These are phyloP conservation scores for Teratosphaeria gauchensis DNA, from an alignment of 2,329 filamentous ascomycete species.

Conservation along the genomic window DNA sequence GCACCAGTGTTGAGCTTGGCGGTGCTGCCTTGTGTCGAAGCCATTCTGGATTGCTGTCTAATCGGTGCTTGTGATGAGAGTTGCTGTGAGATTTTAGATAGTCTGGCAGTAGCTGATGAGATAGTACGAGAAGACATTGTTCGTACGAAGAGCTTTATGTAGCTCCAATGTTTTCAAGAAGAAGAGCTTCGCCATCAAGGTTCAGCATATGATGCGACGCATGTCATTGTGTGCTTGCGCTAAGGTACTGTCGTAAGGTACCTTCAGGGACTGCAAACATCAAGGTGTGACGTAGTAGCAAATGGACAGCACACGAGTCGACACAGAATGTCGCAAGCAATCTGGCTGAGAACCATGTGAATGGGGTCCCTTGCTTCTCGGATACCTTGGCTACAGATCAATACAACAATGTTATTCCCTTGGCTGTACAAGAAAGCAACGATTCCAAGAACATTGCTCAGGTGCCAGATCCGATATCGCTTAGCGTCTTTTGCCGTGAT, in stretches of 20 bases:
- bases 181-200: background rate
- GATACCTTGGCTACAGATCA: too few relatives aligned
- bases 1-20: conserved; percentile 29
- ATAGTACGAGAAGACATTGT: conserved; percentile 8
- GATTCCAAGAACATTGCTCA: too few relatives aligned
- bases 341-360: too few relatives aligned
- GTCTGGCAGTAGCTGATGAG: conserved; percentile 11
- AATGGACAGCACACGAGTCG: background rate
- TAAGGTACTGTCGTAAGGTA: too few relatives aligned
- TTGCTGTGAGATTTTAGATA: conserved; percentile 15
- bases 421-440: too few relatives aligned
- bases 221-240: background rate
- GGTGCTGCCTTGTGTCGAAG: conserved; percentile 19
- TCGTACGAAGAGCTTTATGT: background rate
- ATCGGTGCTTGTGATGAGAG: conserved; percentile 15
- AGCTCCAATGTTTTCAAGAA: background rate
- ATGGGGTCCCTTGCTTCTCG: too few relatives aligned
- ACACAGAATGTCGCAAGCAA: background rate
- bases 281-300: background rate
- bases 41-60: conserved; percentile 17
- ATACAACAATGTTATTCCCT: too few relatives aligned
- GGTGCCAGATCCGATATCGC: too few relatives aligned
- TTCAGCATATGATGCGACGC: background rate
- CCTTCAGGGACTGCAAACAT: background rate
- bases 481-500: too few relatives aligned